Evolutionary conservation across 768 basidiomycete genomes (phyloP).

Genomic region (Phylloporus arenicola): DNA sequence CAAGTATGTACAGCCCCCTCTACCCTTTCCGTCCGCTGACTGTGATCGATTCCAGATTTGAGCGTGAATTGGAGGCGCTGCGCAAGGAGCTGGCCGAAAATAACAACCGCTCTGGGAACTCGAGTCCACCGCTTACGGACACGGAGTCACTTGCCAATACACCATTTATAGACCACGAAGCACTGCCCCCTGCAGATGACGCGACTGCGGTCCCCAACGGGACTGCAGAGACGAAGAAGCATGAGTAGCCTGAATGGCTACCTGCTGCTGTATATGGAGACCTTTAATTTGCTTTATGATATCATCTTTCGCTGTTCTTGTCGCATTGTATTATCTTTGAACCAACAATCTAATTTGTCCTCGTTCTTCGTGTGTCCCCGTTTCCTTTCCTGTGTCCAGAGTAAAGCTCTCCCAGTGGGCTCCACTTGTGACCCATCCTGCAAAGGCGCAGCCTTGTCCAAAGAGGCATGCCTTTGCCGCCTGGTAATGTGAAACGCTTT

Average conservation of each 20-base stretch:
- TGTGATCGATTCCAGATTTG: slow-evolving; percentile 54
- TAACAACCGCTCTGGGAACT: slow-evolving; percentile 46
- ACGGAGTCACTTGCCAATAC: slow-evolving; percentile 36
- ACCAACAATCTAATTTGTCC: slow-evolving; percentile 1
- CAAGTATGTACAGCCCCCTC: slow-evolving; percentile 58
- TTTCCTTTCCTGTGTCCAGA: neutral
- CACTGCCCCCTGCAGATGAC: slow-evolving; percentile 20
- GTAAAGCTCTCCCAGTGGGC: slow-evolving; percentile 49
- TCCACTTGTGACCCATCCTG: slow-evolving; percentile 60
- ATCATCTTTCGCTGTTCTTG: slow-evolving; percentile 5
- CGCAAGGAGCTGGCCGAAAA: slow-evolving; percentile 85
- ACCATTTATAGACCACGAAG: slow-evolving; percentile 22
- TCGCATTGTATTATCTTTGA: slow-evolving; percentile 7
- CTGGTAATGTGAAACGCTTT: slow-evolving; percentile 41
- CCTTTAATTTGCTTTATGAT: slow-evolving; percentile 16
- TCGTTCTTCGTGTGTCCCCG: neutral
- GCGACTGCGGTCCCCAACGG: slow-evolving; percentile 10
- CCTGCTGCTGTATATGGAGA: neutral
- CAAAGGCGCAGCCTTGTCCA: slow-evolving; percentile 44
- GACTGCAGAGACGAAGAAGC: slow-evolving; percentile 24
- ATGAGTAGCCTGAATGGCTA: slow-evolving; percentile 17
- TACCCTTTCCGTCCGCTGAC: slow-evolving; percentile 2
- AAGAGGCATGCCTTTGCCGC: slow-evolving; percentile 44
- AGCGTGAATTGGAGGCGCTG: slow-evolving; percentile 84
- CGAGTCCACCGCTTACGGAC: slow-evolving; percentile 49